phyloP scores from a whole-genome alignment of 2,329 filamentous ascomycete species.

The Penicillium sp. region DNA sequence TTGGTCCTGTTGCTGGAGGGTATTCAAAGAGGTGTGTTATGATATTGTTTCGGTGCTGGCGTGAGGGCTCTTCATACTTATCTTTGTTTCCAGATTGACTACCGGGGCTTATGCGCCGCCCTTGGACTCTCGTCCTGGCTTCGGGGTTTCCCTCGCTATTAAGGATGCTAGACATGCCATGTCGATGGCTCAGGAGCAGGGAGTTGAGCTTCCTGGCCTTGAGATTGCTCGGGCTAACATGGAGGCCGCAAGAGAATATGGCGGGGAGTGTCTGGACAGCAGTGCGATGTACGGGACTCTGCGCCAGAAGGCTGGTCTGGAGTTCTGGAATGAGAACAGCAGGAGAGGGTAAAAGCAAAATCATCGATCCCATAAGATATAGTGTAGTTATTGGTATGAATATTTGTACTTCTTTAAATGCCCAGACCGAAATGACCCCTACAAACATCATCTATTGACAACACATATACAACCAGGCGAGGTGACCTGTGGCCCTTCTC shows the following conservation, averaged over 20 bases:
- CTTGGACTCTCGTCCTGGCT: constrained; percentile 29
- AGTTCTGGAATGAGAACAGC: constrained; percentile 36
- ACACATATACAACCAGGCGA: not conserved
- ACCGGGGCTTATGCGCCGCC: constrained; percentile 37
- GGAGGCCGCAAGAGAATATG: constrained; percentile 30
- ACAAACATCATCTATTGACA: not conserved
- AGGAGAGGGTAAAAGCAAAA: constrained; percentile 17
- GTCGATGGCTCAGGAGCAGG: constrained; percentile 26
- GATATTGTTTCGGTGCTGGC: not conserved
- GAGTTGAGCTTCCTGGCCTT: constrained; percentile 28
- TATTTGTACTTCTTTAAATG: not conserved
- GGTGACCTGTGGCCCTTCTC: not conserved
- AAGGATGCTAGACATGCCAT: constrained; percentile 33
- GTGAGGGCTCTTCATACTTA: not conserved
- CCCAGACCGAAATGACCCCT: not conserved
- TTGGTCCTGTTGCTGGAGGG: constrained; percentile 36
- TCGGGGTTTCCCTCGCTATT: constrained; percentile 32
- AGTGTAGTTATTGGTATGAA: not conserved
- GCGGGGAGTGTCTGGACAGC: constrained; percentile 32
- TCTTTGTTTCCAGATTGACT: constrained; percentile 27
- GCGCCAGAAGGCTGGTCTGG: constrained; percentile 30
- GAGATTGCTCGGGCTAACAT: constrained; percentile 31
- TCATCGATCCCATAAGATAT: not conserved
- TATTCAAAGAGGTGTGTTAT: constrained; percentile 35
- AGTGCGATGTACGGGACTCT: constrained; percentile 33